Base-by-base conservation (phyloP, 805 yeast genomes). In the Saccharomycopsis schoenii region DNA sequence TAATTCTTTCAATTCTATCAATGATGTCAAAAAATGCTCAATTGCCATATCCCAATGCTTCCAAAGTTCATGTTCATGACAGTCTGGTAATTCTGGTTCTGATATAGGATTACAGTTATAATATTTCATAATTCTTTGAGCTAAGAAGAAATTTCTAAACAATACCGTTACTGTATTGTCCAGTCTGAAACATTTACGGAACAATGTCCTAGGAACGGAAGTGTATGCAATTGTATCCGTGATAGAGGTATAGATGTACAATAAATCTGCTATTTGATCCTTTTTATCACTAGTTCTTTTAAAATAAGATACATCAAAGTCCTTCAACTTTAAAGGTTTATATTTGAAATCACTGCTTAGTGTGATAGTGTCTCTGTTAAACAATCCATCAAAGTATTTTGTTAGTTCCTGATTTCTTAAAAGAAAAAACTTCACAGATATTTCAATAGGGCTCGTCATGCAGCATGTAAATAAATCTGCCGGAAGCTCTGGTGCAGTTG, bases 201-300 rank as follows among this genome's bases (percentile, higher is more conserved):
- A 94, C 37, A 94, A 74, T 0, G 96, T 90, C 63, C 97, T 78
- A 2, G 96, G 90, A 42, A 94, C 74, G 1, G 92, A 83, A 0
- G 97, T 89, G 97, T 98, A 94, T 1, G 99, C 99, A 58, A 94
- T 93, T 0, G 98, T 93, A 72, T 94, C 99, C 2, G 98, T 93
- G 47, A 94, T 90, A 1, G 99, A 97, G 1, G 97, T 94, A 73
- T 93, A 94, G 40, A 94, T 93, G 97, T 98, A 94, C 71, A 90
- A 91, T 60, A 94, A 78, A 70, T 94, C 99, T 41, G 99, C 99
- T 54, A 94, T 74, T 0, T 98, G 97, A 0, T 98, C 94, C 64
- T 97, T 79, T 69, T 98, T 80, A 70, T 94, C 99, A 56, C 91
- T 76, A 65, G 88, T 85, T 1, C 98, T 40, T 39, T 59, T 61